phyloP scores from a whole-genome alignment of 169 alveolate species.

The Eimeria acervulina region DNA sequence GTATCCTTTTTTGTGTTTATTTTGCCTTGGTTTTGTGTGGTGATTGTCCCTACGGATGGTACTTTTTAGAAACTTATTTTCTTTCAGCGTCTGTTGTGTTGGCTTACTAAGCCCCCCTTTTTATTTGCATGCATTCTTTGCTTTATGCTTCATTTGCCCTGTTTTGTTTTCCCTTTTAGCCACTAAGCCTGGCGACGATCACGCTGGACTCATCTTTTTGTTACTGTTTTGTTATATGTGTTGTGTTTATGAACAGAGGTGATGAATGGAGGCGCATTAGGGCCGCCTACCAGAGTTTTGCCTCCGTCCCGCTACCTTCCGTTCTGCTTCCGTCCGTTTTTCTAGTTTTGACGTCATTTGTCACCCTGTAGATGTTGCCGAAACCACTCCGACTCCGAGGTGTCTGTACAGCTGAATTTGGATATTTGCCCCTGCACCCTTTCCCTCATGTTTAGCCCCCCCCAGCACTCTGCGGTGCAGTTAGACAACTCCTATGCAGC shows the following conservation, averaged over 20 bases:
- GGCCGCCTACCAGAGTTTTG: not conserved
- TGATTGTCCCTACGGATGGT: not conserved
- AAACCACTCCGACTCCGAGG: not conserved
- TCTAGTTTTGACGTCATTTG: not conserved
- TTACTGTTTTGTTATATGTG: not conserved
- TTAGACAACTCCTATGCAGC: not conserved
- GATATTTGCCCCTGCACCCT: not conserved
- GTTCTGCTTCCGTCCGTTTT: not conserved
- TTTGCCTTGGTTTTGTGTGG: not conserved
- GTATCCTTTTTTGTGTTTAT: too few relatives aligned
- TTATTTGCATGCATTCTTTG: not conserved
- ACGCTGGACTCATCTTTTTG: not conserved
- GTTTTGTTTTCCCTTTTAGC: not conserved
- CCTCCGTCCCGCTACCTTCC: not conserved
- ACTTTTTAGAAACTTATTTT: not conserved
- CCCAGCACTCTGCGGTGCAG: conserved; percentile 1
- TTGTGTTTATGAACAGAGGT: conserved; percentile 1
- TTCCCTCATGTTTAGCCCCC: not conserved
- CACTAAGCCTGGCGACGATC: not conserved
- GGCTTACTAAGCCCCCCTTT: not conserved
- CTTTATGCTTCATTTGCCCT: not conserved
- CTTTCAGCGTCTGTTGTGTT: not conserved
- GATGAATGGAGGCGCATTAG: not conserved
- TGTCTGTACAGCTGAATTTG: not conserved
- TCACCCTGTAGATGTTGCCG: not conserved